Conservation (phyloP, 192 early-diverging fungal species). For the Coemansia sp. region DNA sequence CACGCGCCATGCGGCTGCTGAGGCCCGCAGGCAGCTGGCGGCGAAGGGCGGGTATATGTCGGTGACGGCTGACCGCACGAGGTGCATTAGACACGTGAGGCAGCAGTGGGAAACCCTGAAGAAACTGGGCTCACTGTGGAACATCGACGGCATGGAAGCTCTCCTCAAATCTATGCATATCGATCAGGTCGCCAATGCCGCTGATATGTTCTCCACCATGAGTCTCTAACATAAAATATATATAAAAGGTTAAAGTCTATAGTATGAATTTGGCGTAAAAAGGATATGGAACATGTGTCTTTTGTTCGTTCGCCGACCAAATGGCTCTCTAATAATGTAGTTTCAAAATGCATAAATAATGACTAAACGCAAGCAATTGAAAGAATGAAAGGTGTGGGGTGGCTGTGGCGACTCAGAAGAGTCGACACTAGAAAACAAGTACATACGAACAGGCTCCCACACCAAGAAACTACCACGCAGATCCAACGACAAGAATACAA, state of each 20-base stretch:
- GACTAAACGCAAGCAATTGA: neutral
- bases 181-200: conserved; percentile 46
- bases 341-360: neutral
- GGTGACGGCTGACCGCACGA: conserved; percentile 17
- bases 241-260: neutral
- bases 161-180: conserved; percentile 49
- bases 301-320: too few relatives aligned
- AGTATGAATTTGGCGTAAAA: too few relatives aligned
- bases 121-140: conserved; percentile 40
- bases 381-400: neutral
- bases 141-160: conserved; percentile 40
- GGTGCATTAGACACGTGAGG: conserved; percentile 28
- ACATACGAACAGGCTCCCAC: too few relatives aligned
- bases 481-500: too few relatives aligned
- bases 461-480: too few relatives aligned
- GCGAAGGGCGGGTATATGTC: conserved; percentile 4
- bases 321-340: too few relatives aligned
- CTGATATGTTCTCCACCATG: conserved; percentile 43
- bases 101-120: conserved; percentile 47
- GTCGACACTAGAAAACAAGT: too few relatives aligned
- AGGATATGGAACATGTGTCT: too few relatives aligned
- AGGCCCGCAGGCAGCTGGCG: conserved; percentile 1
- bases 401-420: too few relatives aligned
- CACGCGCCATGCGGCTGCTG: neutral
- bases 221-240: conserved; percentile 7